A percentile compares a stretch with the other conserved stretches of the same genome.
These are phyloP conservation scores for Lepidium africanum DNA, from an alignment of 345 rosid species.

Conservation along the genomic window DNA sequence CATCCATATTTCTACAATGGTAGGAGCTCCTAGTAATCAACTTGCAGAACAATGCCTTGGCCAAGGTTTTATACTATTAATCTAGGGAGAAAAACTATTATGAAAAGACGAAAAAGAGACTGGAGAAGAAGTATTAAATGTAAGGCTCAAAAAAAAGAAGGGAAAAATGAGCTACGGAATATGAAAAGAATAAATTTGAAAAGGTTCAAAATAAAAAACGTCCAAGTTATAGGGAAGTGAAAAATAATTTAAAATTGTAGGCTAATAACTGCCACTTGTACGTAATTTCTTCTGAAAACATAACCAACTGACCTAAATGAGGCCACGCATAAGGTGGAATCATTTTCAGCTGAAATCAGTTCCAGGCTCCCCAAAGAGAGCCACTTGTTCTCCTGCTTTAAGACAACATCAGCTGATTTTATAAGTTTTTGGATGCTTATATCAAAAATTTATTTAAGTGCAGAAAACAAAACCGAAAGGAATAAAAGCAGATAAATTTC, in stretches of 20 bases:
- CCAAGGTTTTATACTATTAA: not conserved
- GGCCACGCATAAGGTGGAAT: conserved; percentile 98
- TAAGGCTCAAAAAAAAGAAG: conserved; percentile 2
- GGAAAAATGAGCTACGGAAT: conserved; percentile 29
- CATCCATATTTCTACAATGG: not conserved
- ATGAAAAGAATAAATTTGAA: conserved; percentile 16
- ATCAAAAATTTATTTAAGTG: conserved; percentile 49
- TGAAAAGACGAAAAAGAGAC: not conserved
- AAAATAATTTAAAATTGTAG: conserved; percentile 30
- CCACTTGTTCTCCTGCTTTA: conserved; percentile 98
- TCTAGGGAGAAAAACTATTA: not conserved
- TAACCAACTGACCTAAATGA: conserved; percentile 98
- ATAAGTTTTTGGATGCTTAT: conserved; percentile 34
- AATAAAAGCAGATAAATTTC: conserved; percentile 23
- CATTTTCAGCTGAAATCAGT: conserved; percentile 94
- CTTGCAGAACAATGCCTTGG: not conserved
- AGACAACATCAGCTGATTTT: conserved; percentile 81
- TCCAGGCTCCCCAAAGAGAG: conserved; percentile 97
- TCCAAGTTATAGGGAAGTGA: conserved; percentile 24
- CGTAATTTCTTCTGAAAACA: conserved; percentile 56
- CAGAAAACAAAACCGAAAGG: conserved; percentile 53
- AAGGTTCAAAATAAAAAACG: conserved; percentile 6
- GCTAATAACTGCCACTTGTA: conserved; percentile 50
- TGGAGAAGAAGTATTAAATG: conserved; percentile 22
- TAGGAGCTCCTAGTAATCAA: not conserved